Percentiles rank a stretch among this genome's conserved stretches.
phyloP scores from a whole-genome alignment of 176 grass and related monocot species.

The Avena insularis region DNA sequence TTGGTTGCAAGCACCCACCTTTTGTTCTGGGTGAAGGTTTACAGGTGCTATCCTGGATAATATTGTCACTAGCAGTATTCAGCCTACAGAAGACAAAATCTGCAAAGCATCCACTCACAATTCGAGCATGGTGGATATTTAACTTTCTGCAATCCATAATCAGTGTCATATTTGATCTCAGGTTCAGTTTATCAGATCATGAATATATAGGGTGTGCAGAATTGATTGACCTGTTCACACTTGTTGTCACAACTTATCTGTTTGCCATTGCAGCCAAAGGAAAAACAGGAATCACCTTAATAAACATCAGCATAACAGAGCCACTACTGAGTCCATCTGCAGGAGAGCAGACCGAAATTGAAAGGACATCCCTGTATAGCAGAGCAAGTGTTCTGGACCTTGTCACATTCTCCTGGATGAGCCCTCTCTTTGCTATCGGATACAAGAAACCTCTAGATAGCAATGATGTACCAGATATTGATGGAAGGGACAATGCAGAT shows the following conservation, averaged over 20 bases:
- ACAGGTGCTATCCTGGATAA: slow-evolving; percentile 74
- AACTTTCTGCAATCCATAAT: slow-evolving; percentile 72
- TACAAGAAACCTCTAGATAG: slow-evolving; percentile 85
- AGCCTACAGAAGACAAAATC: slow-evolving; percentile 67
- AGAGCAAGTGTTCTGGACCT: slow-evolving; percentile 68
- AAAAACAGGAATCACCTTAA: slow-evolving; percentile 75
- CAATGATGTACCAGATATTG: slow-evolving; percentile 82
- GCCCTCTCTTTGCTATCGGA: slow-evolving; percentile 77
- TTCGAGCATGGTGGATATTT: slow-evolving; percentile 81
- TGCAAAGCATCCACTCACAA: slow-evolving; percentile 60
- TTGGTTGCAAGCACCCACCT: slow-evolving; percentile 54
- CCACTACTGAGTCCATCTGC: slow-evolving; percentile 63
- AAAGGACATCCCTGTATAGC: slow-evolving; percentile 67
- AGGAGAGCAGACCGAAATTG: slow-evolving; percentile 63
- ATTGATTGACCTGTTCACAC: slow-evolving; percentile 54
- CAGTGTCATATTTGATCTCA: slow-evolving; percentile 65
- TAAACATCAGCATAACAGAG: slow-evolving; percentile 58
- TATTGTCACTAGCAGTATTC: slow-evolving; percentile 65
- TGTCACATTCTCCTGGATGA: slow-evolving; percentile 96
- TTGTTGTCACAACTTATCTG: slow-evolving; percentile 60
- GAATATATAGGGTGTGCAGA: slow-evolving; percentile 51
- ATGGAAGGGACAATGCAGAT: slow-evolving; percentile 62
- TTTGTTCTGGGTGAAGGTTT: slow-evolving; percentile 60
- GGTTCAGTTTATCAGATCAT: slow-evolving; percentile 48
- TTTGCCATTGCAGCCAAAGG: slow-evolving; percentile 69